A percentile compares a stretch with the other conserved stretches of the same genome.
Evolutionary conservation across 202 grass and related monocot genomes (phyloP).

Genomic region (Bolboschoenoplectus hybrid): DNA sequence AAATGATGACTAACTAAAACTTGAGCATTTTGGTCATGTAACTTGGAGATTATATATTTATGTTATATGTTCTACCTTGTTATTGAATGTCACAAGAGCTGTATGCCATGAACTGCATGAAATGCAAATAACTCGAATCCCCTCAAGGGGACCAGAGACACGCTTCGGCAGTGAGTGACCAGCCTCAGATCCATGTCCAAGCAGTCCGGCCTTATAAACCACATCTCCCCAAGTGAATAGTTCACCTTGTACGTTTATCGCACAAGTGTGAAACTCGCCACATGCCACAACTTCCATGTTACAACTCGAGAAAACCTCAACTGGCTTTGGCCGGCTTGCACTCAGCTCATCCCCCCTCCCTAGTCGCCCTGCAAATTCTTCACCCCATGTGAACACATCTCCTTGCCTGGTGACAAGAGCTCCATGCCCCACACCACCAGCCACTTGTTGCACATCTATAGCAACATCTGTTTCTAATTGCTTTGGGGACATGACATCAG

Average conservation of each 20-base stretch:
- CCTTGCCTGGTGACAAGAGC: constrained; percentile 85
- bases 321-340: constrained; percentile 69
- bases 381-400: constrained; percentile 92
- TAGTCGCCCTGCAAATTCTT: constrained; percentile 69
- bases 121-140: constrained; percentile 67
- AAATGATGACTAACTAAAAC: not conserved
- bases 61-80: constrained; percentile 49
- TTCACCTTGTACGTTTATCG: constrained; percentile 71
- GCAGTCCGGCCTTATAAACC: constrained; percentile 67
- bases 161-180: constrained; percentile 77
- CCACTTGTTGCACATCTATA: constrained; percentile 85
- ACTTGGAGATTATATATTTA: constrained; percentile 24
- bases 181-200: constrained; percentile 58
- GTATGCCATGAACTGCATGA: constrained; percentile 92
- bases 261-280: constrained; percentile 86
- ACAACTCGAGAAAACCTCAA: constrained; percentile 65
- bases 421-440: constrained; percentile 72
- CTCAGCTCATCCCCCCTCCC: constrained; percentile 70
- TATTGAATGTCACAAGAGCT: constrained; percentile 60
- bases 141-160: constrained; percentile 80
- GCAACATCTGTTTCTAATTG: constrained; percentile 87
- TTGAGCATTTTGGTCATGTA: constrained; percentile 23
- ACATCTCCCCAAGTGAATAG: constrained; percentile 83
- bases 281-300: constrained; percentile 79
- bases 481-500: constrained; percentile 71